Evolutionary conservation across 495 filamentous ascomycete genomes (phyloP), one percentile per base, ranked within the genome.

Genomic region (Aspergillus baeticus): DNA sequence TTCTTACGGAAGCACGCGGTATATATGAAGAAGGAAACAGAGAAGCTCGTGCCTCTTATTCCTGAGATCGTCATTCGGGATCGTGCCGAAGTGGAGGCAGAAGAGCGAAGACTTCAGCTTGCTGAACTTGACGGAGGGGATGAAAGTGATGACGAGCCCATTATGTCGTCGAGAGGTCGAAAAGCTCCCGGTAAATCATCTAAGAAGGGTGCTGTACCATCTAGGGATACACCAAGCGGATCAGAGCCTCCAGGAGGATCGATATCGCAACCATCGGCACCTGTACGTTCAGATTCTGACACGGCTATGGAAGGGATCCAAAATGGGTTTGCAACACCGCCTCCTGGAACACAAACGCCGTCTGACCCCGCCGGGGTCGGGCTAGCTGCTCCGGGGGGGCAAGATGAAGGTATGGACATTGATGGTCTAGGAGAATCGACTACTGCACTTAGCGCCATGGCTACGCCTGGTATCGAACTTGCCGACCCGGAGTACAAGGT

Each of bases 101-200:
- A 98, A 68, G 95, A 99, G 69, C 82, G 92, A 45, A 80, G 91
- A 61, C 83, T 89, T 61, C 89, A 93, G 61, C 77, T 87, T 56
- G 81, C 77, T 15, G 83, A 84, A 48, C 87, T 96, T 55, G 90
- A 92, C 59, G 91, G 90, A 53, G 90, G 78, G 1, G 89, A 86
- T 46, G 92, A 96, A 65, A 96, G 92, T 63, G 95, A 98, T 59
- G 94, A 99, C 67, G 95, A 98, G 70, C 94, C 95, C 20, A 96
- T 98, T 69, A 96, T 96, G 89, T 93, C 94, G 37, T 95, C 94
- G 46, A 84, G 95, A 55, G 95, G 94, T 48, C 86, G 95, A 26
- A 96, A 91, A 65, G 90, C 92, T 14, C 91, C 91, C 22, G 85
- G 86, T 15, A 88, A 85, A 61, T 91, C 89, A 53, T 84, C 87